These are phyloP conservation scores for Prunus salicina DNA, from an alignment of 306 rosid species.

Conservation along the genomic window DNA sequence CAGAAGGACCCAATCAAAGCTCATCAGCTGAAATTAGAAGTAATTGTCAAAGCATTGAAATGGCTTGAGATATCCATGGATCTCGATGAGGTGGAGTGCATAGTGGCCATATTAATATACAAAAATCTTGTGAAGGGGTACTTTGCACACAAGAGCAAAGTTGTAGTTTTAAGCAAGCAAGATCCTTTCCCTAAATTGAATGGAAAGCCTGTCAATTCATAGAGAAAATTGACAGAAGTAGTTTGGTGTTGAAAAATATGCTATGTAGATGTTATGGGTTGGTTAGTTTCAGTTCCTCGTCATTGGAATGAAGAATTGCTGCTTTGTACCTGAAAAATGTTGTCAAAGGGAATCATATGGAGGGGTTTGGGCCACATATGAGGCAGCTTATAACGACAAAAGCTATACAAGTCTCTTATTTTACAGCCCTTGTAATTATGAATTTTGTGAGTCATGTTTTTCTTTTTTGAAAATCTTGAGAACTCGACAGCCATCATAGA, in stretches of 20 bases:
- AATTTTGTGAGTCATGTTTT: not conserved
- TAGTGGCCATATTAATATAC: constrained; percentile 79
- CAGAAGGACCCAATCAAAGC: constrained; percentile 87
- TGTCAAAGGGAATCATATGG: not conserved
- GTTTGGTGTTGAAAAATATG: not conserved
- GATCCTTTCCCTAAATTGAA: constrained; percentile 90
- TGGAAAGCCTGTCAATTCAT: constrained; percentile 82
- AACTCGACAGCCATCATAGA: not conserved
- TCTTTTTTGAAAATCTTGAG: not conserved
- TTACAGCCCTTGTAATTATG: not conserved
- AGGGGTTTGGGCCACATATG: not conserved
- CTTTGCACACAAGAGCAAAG: constrained; percentile 96
- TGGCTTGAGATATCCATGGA: constrained; percentile 97
- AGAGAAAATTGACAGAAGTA: not conserved
- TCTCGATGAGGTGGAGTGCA: constrained; percentile 95
- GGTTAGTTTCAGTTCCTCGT: not conserved
- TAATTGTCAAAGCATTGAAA: constrained; percentile 81
- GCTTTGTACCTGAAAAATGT: not conserved
- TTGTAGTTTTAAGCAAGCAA: constrained; percentile 89
- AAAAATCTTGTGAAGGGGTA: constrained; percentile 88
- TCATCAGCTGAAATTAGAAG: constrained; percentile 92
- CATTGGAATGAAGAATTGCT: not conserved
- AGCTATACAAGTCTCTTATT: not conserved
- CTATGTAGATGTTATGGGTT: not conserved
- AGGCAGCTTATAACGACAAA: not conserved